Conservation (phyloP, 768 basidiomycete genomes). For the Dacryopinax primogenitus region DNA sequence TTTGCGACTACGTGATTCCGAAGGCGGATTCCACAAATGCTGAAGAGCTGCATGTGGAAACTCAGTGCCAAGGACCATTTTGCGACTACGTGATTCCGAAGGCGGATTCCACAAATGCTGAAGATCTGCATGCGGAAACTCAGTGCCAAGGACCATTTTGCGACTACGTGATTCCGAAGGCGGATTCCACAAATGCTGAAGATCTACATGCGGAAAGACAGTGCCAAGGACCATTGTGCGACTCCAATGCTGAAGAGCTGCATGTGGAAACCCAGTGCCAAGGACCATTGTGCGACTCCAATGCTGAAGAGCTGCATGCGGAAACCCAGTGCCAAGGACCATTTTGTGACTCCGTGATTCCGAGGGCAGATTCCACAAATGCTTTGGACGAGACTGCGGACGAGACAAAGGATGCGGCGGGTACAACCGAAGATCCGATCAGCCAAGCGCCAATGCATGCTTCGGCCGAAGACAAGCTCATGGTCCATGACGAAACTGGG, state of each 20-base stretch:
- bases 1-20: neutral
- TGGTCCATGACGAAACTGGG: too few relatives aligned
- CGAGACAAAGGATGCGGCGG: too few relatives aligned
- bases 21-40: neutral
- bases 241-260: neutral
- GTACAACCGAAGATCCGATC: too few relatives aligned
- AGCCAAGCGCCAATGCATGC: too few relatives aligned
- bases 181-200: neutral
- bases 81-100: neutral
- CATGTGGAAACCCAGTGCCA: too few relatives aligned
- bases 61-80: neutral
- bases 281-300: too few relatives aligned
- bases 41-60: neutral
- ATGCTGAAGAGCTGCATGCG: neutral
- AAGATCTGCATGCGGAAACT: neutral
- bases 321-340: neutral
- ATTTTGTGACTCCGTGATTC: neutral
- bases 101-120: neutral
- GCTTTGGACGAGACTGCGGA: neutral
- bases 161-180: neutral
- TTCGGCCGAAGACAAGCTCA: too few relatives aligned
- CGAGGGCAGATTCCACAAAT: neutral
- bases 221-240: neutral
- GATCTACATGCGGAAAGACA: neutral
- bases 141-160: neutral